A percentile compares a stretch with the other conserved stretches of the same genome.
phyloP scores from a whole-genome alignment of 2,329 filamentous ascomycete genomes.

The Aspergillus nomiae region DNA sequence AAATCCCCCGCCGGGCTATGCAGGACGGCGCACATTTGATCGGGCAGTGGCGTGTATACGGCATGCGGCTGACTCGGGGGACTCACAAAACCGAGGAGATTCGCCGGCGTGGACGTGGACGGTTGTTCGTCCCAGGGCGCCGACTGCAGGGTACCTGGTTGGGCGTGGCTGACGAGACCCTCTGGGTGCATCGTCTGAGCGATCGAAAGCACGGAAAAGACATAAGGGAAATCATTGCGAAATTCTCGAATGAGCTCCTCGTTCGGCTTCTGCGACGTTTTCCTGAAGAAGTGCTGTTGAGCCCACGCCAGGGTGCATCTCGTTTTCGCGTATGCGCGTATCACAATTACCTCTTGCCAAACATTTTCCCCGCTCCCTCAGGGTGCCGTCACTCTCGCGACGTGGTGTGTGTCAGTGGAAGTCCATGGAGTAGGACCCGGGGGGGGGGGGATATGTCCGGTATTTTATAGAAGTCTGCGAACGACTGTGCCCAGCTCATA shows the following conservation, averaged over 20 bases:
- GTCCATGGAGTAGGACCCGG: too few species aligned
- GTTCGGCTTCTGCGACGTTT: not conserved
- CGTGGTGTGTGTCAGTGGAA: too few species aligned
- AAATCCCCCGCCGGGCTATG: constrained; percentile 8
- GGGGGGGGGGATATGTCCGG: too few species aligned
- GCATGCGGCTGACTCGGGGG: not conserved
- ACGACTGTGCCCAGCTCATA: too few species aligned
- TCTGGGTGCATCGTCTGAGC: not conserved
- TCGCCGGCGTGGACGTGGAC: not conserved
- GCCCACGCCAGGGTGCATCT: too few species aligned
- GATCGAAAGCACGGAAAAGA: not conserved
- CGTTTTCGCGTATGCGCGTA: not conserved
- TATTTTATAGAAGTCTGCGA: too few species aligned
- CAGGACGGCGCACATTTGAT: constrained; percentile 9
- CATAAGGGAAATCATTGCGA: not conserved
- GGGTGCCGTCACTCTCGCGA: not conserved
- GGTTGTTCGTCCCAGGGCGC: too few species aligned
- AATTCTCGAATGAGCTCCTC: not conserved
- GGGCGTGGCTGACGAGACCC: too few species aligned
- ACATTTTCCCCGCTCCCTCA: not conserved
- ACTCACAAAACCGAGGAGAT: not conserved
- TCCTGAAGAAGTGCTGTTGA: not conserved
- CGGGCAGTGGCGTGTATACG: not conserved
- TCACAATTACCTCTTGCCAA: not conserved
- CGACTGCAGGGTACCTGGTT: too few species aligned